Conservation (phyloP, 495 filamentous ascomycete genomes). For the Aspergillus sparsus region DNA sequence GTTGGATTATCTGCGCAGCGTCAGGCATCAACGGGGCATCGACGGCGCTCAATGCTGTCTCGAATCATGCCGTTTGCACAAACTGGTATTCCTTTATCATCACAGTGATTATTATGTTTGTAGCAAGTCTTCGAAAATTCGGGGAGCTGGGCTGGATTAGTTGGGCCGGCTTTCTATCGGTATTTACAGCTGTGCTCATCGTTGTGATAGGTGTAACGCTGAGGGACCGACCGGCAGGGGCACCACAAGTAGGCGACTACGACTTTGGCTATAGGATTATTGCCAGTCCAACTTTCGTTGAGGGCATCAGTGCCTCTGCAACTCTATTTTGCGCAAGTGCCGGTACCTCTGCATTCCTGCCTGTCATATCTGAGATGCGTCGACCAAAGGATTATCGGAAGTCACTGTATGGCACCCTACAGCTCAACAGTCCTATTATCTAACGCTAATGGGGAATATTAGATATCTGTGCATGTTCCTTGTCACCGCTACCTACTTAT, state of each 20-base stretch:
- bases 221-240: conserved; percentile 38
- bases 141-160: conserved; percentile 48
- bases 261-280: conserved; percentile 50
- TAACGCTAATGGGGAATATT: too few relatives aligned
- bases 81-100: conserved; percentile 40
- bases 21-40: conserved; percentile 53
- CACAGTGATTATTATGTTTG: conserved; percentile 66
- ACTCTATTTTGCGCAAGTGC: conserved; percentile 50
- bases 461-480: conserved; percentile 57
- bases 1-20: conserved; percentile 48
- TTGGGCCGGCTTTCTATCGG: conserved; percentile 47
- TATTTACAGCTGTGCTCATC: conserved; percentile 51
- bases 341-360: conserved; percentile 67
- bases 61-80: conserved; percentile 48
- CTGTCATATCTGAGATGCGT: conserved; percentile 74
- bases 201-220: conserved; percentile 50
- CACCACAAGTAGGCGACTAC: conserved; percentile 34
- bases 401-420: too few relatives aligned
- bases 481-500: conserved; percentile 63
- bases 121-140: conserved; percentile 41
- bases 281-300: conserved; percentile 33
- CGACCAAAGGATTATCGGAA: conserved; percentile 64
- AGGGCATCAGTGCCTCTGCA: conserved; percentile 39
- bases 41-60: conserved; percentile 50
- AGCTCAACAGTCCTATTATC: too few relatives aligned